Evolutionary conservation across 1,139 yeast genomes (phyloP).

Genomic region (Debaryomyces udenii): DNA sequence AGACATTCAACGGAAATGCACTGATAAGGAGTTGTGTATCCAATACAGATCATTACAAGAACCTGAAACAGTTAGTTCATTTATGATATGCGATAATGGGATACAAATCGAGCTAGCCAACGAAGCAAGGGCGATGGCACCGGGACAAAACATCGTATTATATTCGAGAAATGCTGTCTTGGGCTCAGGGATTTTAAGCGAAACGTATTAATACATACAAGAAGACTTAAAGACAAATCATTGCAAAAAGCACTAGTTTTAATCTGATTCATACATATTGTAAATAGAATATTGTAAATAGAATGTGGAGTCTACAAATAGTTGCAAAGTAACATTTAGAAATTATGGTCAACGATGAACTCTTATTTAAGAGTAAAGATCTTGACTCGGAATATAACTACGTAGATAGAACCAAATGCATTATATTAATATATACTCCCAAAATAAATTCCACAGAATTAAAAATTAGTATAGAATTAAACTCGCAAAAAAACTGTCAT

Average conservation of each 20-base stretch:
- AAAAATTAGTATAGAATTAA: neutral
- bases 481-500: conserved; percentile 7
- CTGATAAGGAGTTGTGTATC: conserved; percentile 34
- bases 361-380: no score
- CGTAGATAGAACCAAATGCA: no score
- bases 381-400: no score
- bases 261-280: neutral
- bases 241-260: neutral
- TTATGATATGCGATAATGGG: conserved; percentile 15
- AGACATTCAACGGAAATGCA: conserved; percentile 15
- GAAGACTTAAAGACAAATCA: neutral
- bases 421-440: neutral
- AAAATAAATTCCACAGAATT: neutral
- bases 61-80: conserved; percentile 38
- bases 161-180: conserved; percentile 69
- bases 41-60: conserved; percentile 75
- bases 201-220: conserved; percentile 15
- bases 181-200: conserved; percentile 65
- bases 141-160: conserved; percentile 83
- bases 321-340: no score
- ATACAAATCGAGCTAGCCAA: conserved; percentile 40
- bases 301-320: no score
- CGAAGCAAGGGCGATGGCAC: conserved; percentile 75
- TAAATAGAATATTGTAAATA: conserved; percentile 8
- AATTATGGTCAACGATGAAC: no score